phyloP scores from a whole-genome alignment of 2,329 filamentous ascomycete species.

The Penicillium sp. region DNA sequence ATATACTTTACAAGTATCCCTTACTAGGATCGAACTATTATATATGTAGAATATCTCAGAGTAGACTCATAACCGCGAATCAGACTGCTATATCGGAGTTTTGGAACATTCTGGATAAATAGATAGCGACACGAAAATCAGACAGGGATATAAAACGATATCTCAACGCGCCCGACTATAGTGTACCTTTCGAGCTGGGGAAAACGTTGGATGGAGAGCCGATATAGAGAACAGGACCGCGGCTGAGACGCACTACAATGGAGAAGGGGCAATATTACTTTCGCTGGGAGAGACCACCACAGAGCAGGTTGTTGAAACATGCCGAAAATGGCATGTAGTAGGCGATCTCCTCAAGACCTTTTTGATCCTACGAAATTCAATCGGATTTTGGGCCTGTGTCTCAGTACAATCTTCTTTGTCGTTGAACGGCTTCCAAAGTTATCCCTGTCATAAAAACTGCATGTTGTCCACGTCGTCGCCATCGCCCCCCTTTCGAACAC shows the following conservation, averaged over 20 bases:
- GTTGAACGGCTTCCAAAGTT: too few relatives aligned
- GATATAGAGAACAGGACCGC: constrained; percentile 10
- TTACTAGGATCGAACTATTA: constrained; percentile 24
- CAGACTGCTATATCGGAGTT: constrained; percentile 19
- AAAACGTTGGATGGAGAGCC: constrained; percentile 11
- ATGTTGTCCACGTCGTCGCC: too few relatives aligned
- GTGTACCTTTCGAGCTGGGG: constrained; percentile 15
- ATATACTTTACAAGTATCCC: constrained; percentile 22
- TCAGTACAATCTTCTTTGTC: too few relatives aligned
- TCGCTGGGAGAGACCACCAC: constrained; percentile 18
- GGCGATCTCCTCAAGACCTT: too few relatives aligned
- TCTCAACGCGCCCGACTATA: constrained; percentile 20
- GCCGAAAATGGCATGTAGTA: neutral
- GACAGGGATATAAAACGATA: constrained; percentile 15
- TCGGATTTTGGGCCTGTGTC: too few relatives aligned
- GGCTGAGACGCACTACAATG: constrained; percentile 12
- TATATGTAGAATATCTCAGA: constrained; percentile 19
- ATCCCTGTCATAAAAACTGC: too few relatives aligned
- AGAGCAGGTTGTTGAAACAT: constrained; percentile 6
- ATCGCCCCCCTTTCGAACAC: too few relatives aligned
- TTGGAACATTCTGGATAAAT: constrained; percentile 19
- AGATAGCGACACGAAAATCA: constrained; percentile 11
- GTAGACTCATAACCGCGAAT: constrained; percentile 14
- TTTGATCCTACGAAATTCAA: too few relatives aligned
- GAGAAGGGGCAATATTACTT: constrained; percentile 20